Base-by-base conservation (phyloP, 2,329 filamentous ascomycete species). In the Microsporum canis region DNA sequence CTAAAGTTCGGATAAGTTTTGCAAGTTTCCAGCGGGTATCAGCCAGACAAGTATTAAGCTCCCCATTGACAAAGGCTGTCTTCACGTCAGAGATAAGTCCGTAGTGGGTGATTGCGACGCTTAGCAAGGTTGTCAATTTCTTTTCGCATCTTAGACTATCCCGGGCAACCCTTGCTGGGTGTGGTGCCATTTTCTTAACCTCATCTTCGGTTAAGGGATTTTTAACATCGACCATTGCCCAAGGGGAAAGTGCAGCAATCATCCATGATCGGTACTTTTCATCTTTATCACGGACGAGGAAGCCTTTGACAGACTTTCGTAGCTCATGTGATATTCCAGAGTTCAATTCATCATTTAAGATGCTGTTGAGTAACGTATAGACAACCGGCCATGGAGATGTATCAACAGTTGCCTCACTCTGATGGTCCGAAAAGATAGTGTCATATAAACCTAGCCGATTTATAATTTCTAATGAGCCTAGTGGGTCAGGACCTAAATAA, bases 101-200 rank as follows among this genome's bases (percentile, higher is more conserved):
- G 53, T 82, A 78, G 65, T 91, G 80, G n/a, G 76, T 78, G 57
- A 87, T 79, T 6, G 87, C 82, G 27, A 84, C 82, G 12, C 81
- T 80, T 60, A 94, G 77, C 3, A 92, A 75, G 65, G 85, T 84
- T 49, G 82, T 83, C 3, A 90, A 76, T 70, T 87, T 94, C 70
- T 91, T 95, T 1, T 88, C 84, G 0, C 86, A 82, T 68, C 88
- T 90, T 70, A 95, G 84, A 3, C 90, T 90, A 70, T 95, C 89
- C 36, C 87, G 80, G 3, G 84, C 86, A 3, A 88, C 86, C 34
- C 83, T 76, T 2, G 82, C 81, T 2, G 85, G 81, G 17, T 84
- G 78, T 0, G 86, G 83, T 2, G 81, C 76, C 23, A 75, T 70
- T 68, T 83, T 87, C 55, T 76, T 74, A 43, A 77, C 77, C 10